Evolutionary conservation across 805 yeast species (phyloP).

Genomic region (Saturnispora ahearnii): DNA sequence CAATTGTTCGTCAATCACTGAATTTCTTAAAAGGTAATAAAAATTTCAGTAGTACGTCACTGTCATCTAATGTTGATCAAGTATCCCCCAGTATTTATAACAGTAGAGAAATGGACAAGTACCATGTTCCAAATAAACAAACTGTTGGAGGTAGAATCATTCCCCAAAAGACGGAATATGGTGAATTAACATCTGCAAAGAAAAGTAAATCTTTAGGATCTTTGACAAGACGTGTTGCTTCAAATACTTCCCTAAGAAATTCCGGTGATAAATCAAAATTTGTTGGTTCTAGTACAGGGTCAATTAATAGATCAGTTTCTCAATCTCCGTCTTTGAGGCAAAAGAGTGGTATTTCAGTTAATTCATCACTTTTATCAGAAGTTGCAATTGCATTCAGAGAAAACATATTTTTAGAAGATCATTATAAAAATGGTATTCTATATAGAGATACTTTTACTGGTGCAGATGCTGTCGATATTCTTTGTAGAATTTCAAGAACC

Average conservation of each 20-base stretch:
- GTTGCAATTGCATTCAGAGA: slow-evolving; percentile 77
- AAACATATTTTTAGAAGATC: slow-evolving; percentile 59
- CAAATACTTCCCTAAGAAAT: slow-evolving; percentile 24
- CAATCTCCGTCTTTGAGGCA: slow-evolving; percentile 26
- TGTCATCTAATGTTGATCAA: slow-evolving; percentile 15
- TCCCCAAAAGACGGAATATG: slow-evolving; percentile 32
- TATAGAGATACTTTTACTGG: slow-evolving; percentile 94
- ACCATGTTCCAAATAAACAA: slow-evolving; percentile 28
- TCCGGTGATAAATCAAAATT: slow-evolving; percentile 26
- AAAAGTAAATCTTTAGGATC: slow-evolving; percentile 42
- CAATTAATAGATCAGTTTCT: slow-evolving; percentile 38
- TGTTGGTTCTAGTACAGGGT: slow-evolving; percentile 19
- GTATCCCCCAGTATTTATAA: slow-evolving; percentile 8
- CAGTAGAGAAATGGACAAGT: slow-evolving; percentile 24
- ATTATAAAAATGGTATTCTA: slow-evolving; percentile 82
- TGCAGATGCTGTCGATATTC: slow-evolving; percentile 84
- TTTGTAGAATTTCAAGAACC: slow-evolving; percentile 77
- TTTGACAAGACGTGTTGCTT: slow-evolving; percentile 31
- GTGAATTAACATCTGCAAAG: slow-evolving; percentile 25
- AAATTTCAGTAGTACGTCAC: slow-evolving; percentile 19
- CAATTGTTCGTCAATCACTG: slow-evolving; percentile 31
- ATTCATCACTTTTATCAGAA: slow-evolving; percentile 81
- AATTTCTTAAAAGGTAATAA: slow-evolving; percentile 27
- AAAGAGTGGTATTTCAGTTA: slow-evolving; percentile 35
- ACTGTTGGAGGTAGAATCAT: slow-evolving; percentile 36